Base-by-base conservation (phyloP, 164 flowering plant species). In the Brasenia schreberi region DNA sequence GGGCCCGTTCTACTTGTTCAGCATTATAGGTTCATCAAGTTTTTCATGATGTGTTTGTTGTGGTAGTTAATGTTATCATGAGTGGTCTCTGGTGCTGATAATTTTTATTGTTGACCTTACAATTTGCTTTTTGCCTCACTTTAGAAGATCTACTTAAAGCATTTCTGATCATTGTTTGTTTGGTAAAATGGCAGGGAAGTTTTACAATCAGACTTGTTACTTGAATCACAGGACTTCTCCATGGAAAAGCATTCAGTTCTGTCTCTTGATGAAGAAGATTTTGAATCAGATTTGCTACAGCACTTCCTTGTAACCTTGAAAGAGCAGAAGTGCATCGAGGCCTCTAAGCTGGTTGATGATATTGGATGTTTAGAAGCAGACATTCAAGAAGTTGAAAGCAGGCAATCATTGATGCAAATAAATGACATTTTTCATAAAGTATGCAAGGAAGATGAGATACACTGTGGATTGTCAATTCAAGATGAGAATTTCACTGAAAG, bases 211-310 rank as follows among this genome's bases (percentile, higher is more conserved):
- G 96, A 84, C 68, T 72, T 90, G 27, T 68, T 86, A 11, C 67
- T 66, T 70, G 87, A 78, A 70, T 62, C 77, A 45, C 80, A 65
- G 66, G 85, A 82, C 18, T 67, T 76, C 18, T 66, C 62, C 7
- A 64, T 67, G 73, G 75, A 70, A 61, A 84, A 79, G 66, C 82
- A 82, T n/a, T 66, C 70, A 43, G 71, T 85, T 62, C 63, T 77
- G 42, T 75, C 92, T 42, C 63, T 80, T 68, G 81, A 80, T 5
- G 82, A 85, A 69, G 88, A 87, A 70, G 86, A 88, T 65, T 71
- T 71, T n/a, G 96, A 92, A 61, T 84, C 95, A 43, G 98, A 95
- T 61, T 59, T 92, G 58, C 73, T 95, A 64, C 76, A 80, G 76
- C 84, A 90, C 78, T 95, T 95, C 64, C 96, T 95, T 33, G 10